Percentiles rank a stretch among this genome's conserved stretches.
Conservation (phyloP, 768 basidiomycete genomes). For the Hericium erinaceus region DNA sequence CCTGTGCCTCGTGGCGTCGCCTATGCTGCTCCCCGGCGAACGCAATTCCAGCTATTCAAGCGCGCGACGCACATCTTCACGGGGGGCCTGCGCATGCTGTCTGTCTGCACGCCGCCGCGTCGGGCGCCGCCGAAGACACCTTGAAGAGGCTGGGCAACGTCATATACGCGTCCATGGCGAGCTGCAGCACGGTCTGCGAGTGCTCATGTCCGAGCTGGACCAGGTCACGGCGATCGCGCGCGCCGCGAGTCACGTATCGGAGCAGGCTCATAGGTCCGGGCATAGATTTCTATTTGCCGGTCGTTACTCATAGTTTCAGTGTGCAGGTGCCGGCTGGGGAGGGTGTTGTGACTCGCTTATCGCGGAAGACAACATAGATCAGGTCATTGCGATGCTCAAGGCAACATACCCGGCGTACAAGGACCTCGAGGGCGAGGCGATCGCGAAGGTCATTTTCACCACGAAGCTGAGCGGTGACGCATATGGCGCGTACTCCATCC, state of each 20-base stretch:
- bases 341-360: conserved; percentile 47
- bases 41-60: conserved; percentile 75
- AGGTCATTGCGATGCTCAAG: background rate
- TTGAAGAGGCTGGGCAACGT: conserved; percentile 51
- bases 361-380: background rate
- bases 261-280: conserved; percentile 65
- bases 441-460: conserved; percentile 68
- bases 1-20: conserved; percentile 57
- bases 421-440: conserved; percentile 43
- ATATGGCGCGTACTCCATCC: conserved; percentile 44
- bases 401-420: conserved; percentile 38
- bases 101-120: conserved; percentile 27
- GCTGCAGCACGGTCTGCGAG: conserved; percentile 61
- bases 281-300: conserved; percentile 9
- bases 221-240: conserved; percentile 54
- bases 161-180: conserved; percentile 73
- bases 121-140: conserved; percentile 17
- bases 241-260: conserved; percentile 67
- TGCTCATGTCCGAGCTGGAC: conserved; percentile 82
- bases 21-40: conserved; percentile 65
- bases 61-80: conserved; percentile 74
- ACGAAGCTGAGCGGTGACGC: conserved; percentile 79
- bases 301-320: background rate
- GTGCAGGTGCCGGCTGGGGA: conserved; percentile 80
- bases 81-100: conserved; percentile 76